Evolutionary conservation across 768 basidiomycete genomes (phyloP).

Genomic region (Rhizopogon roseolus): DNA sequence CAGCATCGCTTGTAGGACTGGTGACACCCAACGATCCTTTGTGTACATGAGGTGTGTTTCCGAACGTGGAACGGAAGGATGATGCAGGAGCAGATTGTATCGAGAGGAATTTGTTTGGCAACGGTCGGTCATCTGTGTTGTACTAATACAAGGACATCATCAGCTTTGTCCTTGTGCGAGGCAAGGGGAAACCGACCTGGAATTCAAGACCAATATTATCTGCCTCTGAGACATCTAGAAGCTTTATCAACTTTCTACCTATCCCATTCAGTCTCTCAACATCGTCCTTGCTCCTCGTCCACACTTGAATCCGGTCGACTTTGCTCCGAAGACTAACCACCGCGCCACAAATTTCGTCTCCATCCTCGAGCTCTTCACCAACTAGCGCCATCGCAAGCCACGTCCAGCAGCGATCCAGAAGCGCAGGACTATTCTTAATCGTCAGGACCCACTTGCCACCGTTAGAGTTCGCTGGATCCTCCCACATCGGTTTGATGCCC

Average conservation of each 20-base stretch:
- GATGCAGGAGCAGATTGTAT: constrained; percentile 69
- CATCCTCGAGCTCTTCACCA: constrained; percentile 66
- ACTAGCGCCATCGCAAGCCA: constrained; percentile 91
- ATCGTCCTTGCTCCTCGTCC: constrained; percentile 84
- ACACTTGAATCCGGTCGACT: constrained; percentile 87
- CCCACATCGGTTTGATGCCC: constrained; percentile 97
- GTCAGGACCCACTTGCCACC: constrained; percentile 96
- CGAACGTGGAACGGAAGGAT: constrained; percentile 66
- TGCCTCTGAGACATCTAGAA: constrained; percentile 79
- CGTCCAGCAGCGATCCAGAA: constrained; percentile 86
- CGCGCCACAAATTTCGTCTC: constrained; percentile 76
- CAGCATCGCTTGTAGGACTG: constrained; percentile 20
- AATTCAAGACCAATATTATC: constrained; percentile 87
- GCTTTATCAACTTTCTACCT: constrained; percentile 76
- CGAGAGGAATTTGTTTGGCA: constrained; percentile 75
- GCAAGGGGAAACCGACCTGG: constrained; percentile 50
- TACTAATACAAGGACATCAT: constrained; percentile 39
- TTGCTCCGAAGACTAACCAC: constrained; percentile 86
- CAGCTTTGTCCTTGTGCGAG: background rate
- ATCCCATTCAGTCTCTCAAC: constrained; percentile 81
- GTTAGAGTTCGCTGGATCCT: constrained; percentile 85
- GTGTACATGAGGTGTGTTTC: constrained; percentile 22
- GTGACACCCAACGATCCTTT: constrained; percentile 15
- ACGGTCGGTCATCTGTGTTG: constrained; percentile 83
- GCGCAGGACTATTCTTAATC: constrained; percentile 75